Evolutionary conservation across 2,329 filamentous ascomycete species (phyloP), one percentile per base, ranked within the genome.

Genomic region (Trichoderma sp.): DNA sequence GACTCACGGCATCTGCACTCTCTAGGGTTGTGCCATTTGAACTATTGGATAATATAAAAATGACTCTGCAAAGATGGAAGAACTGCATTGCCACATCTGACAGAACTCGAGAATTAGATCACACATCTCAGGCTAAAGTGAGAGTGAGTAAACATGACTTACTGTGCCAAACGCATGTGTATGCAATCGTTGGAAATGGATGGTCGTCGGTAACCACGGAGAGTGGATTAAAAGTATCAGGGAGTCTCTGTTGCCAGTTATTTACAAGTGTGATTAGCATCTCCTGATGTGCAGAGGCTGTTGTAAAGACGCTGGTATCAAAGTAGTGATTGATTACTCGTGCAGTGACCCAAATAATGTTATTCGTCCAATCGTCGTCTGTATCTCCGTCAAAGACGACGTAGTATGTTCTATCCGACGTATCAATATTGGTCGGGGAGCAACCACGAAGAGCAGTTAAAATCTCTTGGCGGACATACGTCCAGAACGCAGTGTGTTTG

Each of bases 401-500:
- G 58, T 64, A 35, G 19, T 59, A 59, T 27, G 58, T 59, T 32
- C 35, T 63, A 42, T 59, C 58, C 34, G 58, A 59, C 7, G 45
- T 53, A 22, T 67, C 65, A 32, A 67, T 67, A 25, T 67, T 67
- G 48, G 65, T 67, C 2, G 65, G 58, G 39, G 37, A 59, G n/a
- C 57, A 37, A n/a, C 54, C 19, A 8, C 59, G 65, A 13, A 67
- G 65, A 29, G 65, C 65, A 10, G 57, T 52, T 12, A 67, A 19
- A 6, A 67, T 67, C 25, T 67, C 65, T 34, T 67, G 65, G 27
- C 65, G 65, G 15, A 67, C 57, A 45, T 67, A 67, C 27, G 65
- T 67, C 65, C 65, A 67, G 27, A 67, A 67, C 10, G 65, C 57
- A 27, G 65, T 67, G 45, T 59, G 65, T 9, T 59, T 59, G 34